Evolutionary conservation across 768 basidiomycete genomes (phyloP), one percentile per base, ranked within the genome.

Genomic region (Leccinum subtestaceum): DNA sequence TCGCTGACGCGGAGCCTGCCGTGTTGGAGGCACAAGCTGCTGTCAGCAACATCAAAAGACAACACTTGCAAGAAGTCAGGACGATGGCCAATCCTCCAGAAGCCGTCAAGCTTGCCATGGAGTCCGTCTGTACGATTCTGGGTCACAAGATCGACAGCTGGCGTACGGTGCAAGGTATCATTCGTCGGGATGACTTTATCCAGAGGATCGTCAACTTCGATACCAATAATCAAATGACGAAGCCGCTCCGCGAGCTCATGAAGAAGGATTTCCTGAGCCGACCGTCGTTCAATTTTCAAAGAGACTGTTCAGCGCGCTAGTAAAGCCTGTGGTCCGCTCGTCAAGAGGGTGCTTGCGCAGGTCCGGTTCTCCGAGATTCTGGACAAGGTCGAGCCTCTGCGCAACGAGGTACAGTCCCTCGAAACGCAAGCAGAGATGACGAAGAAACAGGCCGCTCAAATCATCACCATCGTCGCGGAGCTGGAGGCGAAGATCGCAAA

Each of bases 71-170:
- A 69, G 97, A 99, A 84, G 97, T 98, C 45, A 85, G 97, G 66
- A 84, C 93, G 10, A 98, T 99, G 95, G 92, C 94, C 47, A 98
- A 98, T 69, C 97, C 97, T 49, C 97, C 97, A 0, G 97, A 98
- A 72, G 90, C 93, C 5, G 95, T 98, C 65, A 98, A 98, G 73
- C 75, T 96, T 48, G 93, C 97, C 15, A 98, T 98, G 95, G 97
- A 98, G 70, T 97, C 95, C 1, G 96, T 97, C 43, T 98, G 97
- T 73, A 95, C 92, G 13, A 81, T 97, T 49, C 86, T 99, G 21
- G 97, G 97, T 7, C 93, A 98, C 77, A 93, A 94, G 74, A 91
- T 98, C 67, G 97, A 99, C 68, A 87, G 87, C 70, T 99, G 97
- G 97, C 87, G 93, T 61, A 85, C 95, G 2, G 94, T 99, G 8